Conservation (phyloP, 2,329 filamentous ascomycete species). For the Neonectria sp. region DNA sequence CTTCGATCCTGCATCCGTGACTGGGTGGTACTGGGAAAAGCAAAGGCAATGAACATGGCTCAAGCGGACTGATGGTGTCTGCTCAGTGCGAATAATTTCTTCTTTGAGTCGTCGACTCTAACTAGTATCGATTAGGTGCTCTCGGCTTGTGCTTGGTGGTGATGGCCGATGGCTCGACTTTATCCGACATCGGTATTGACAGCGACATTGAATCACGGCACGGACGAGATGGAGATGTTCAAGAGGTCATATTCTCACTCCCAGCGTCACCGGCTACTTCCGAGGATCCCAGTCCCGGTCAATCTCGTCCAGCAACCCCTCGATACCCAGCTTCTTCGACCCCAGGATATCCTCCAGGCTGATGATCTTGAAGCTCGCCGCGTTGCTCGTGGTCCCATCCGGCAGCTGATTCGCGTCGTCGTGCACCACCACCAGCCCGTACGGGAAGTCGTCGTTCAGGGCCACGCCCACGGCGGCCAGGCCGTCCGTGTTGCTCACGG, state of each 20-base stretch:
- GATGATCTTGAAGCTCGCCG: conserved; percentile 67
- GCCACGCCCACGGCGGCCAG: conserved; percentile 61
- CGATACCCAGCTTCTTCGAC: conserved; percentile 42
- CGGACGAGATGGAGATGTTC: neutral
- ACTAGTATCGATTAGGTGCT: neutral
- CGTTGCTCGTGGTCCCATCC: conserved; percentile 59
- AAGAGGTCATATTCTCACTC: neutral
- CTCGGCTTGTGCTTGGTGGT: neutral
- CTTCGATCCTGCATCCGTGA: neutral
- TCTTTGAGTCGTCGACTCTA: neutral
- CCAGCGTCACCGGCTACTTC: conserved; percentile 14
- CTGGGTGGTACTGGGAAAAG: neutral
- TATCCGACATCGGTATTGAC: neutral
- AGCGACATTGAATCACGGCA: neutral
- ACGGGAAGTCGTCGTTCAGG: conserved; percentile 59
- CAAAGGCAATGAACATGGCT: neutral
- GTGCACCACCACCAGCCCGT: conserved; percentile 65
- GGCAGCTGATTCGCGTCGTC: conserved; percentile 68
- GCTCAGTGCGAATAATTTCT: neutral
- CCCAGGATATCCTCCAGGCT: conserved; percentile 58
- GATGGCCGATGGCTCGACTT: neutral
- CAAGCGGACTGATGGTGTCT: neutral
- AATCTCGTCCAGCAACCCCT: conserved; percentile 52
- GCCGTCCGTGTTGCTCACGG: conserved; percentile 69
- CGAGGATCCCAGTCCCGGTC: conserved; percentile 59